phyloP scores from a whole-genome alignment of 2,329 filamentous ascomycete species.

The Exophiala viscosa region DNA sequence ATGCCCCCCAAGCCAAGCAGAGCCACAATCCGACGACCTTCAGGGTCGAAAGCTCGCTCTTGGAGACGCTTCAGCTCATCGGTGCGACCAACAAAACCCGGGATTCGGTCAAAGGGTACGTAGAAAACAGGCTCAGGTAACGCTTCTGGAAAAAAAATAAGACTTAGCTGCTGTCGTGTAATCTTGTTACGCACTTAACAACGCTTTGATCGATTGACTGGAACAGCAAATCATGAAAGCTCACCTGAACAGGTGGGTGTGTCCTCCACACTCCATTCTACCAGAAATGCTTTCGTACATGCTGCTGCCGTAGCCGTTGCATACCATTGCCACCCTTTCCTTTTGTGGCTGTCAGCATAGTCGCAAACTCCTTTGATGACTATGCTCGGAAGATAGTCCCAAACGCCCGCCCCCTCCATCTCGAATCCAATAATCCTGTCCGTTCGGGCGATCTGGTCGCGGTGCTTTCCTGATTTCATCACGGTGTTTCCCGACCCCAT shows the following conservation, averaged over 20 bases:
- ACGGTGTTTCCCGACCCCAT: slow-evolving; percentile 36
- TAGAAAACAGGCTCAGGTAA: slow-evolving; percentile 11
- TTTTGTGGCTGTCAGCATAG: slow-evolving; percentile 42
- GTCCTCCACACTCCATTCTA: slow-evolving; percentile 1
- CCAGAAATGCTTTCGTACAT: slow-evolving; percentile 31
- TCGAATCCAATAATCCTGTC: slow-evolving; percentile 32
- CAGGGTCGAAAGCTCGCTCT: not conserved
- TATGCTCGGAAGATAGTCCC: slow-evolving; percentile 33
- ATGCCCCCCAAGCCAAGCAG: slow-evolving; percentile 28
- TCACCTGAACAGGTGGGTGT: too few relatives aligned
- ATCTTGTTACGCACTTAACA: too few relatives aligned
- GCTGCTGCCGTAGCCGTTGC: slow-evolving; percentile 40
- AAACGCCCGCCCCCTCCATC: slow-evolving; percentile 39
- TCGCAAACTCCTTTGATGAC: slow-evolving; percentile 39
- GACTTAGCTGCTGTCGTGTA: too few relatives aligned
- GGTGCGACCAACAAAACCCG: slow-evolving; percentile 18
- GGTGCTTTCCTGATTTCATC: slow-evolving; percentile 35
- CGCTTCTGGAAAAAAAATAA: not conserved
- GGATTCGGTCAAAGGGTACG: slow-evolving; percentile 23
- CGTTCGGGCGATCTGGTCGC: slow-evolving; percentile 29
- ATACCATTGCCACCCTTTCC: slow-evolving; percentile 39
- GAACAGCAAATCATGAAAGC: too few relatives aligned
- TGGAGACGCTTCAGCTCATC: slow-evolving; percentile 10
- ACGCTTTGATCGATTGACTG: too few relatives aligned
- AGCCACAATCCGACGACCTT: slow-evolving; percentile 2